Base-by-base conservation (phyloP, 331 rosid genomes). In the Acacia pycnantha region DNA sequence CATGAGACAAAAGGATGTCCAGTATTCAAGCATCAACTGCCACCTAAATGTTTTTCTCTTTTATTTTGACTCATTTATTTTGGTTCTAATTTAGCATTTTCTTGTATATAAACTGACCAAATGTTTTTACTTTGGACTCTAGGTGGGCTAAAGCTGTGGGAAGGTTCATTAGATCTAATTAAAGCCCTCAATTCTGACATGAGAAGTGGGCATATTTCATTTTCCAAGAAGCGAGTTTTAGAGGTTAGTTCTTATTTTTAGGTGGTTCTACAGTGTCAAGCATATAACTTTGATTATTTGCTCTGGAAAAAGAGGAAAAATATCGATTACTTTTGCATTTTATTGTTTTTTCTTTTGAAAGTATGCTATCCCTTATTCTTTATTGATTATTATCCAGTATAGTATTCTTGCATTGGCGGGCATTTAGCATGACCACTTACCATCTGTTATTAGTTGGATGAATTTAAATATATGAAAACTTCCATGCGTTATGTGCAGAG, bases 131-230 rank as follows among this genome's bases (percentile, higher is more conserved):
- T 47, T 81, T 81, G 78, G 77, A 64, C 14, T 84, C 46, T 70
- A 95, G 97, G 98, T 33, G 98, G 97, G 14, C 81, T 95, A 76
- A 93, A 95, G 92, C 80, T 92, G 79, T 93, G 99, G 99, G 98
- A 93, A 87, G 98, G 97, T 80, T 91, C 97, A 56, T 85, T 90
- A 79, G 98, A 95, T 87, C 89, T 93, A 24, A 88, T 92, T 80
- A 93, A 90, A 90, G 91, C 94, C 81, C 92, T 95, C 33, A 59
- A 73, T 56, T 89, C 90, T 1, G 93, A 92, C 74, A 80, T 89
- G 44, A 85, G 81, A 82, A 77, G 74, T 77, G 94, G 86, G 3
- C 68, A 78, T 83, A 79, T 92, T 67, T 85, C 92, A 33, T 86
- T 91, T 85, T 8, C 77, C 9, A 82, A 87, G 73, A 93, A 90